Conservation (phyloP, 2,329 filamentous ascomycete genomes). For the Geosmithia flava region DNA sequence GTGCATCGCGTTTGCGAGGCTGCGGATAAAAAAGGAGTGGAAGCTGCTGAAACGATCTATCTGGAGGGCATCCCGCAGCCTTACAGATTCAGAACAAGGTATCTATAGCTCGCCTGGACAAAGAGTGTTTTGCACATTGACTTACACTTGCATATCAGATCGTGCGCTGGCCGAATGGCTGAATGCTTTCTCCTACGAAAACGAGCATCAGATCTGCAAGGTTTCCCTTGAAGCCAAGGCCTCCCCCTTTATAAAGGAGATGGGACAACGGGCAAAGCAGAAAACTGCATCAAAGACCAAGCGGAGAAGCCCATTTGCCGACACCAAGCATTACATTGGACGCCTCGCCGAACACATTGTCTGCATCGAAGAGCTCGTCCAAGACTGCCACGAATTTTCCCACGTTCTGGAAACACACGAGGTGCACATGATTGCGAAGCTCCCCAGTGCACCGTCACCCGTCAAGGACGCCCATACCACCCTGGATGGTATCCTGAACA, state of each 20-base stretch:
- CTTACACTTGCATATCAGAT: not conserved
- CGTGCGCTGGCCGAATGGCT: not conserved
- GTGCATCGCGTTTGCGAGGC: not conserved
- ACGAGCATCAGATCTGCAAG: not conserved
- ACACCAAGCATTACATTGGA: slow-evolving; percentile 27
- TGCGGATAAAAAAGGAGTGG: not conserved
- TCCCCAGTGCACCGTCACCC: slow-evolving; percentile 8
- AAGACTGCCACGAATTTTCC: slow-evolving; percentile 14
- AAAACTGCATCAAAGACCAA: not conserved
- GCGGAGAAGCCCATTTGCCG: not conserved
- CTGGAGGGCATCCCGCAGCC: not conserved
- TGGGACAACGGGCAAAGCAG: not conserved
- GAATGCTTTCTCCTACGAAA: not conserved
- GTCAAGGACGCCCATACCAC: not conserved
- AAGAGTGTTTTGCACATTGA: not conserved
- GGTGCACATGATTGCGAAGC: slow-evolving; percentile 10
- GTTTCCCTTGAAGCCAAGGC: not conserved
- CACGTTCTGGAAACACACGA: slow-evolving; percentile 12
- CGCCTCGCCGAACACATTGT: slow-evolving; percentile 29
- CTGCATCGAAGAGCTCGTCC: slow-evolving; percentile 22
- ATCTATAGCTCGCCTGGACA: not conserved
- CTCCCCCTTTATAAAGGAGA: not conserved
- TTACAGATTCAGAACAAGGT: not conserved
- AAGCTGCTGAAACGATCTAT: not conserved
- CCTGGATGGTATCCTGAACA: slow-evolving; percentile 2